Evolutionary conservation across 1,284 basidiomycete species (phyloP).

Genomic region (Apiotrichum brassicae): DNA sequence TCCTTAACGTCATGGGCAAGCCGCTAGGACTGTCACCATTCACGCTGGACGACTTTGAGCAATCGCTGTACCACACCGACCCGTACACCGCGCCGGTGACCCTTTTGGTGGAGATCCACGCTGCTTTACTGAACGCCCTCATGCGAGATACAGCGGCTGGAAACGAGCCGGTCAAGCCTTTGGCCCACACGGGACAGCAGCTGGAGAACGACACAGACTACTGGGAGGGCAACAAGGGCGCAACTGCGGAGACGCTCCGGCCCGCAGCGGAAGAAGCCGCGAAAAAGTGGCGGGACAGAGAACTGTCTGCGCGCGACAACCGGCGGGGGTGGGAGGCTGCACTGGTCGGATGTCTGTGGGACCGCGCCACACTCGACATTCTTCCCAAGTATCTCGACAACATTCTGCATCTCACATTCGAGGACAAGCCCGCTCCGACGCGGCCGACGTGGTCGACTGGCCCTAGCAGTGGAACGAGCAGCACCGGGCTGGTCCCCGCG

Average conservation of each 20-base stretch:
- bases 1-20: slow-evolving; percentile 86
- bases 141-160: slow-evolving; percentile 57
- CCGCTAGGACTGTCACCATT: slow-evolving; percentile 83
- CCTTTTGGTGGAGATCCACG: slow-evolving; percentile 82
- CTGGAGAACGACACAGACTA: slow-evolving; percentile 39
- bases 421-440: slow-evolving; percentile 43
- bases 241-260: slow-evolving; percentile 41
- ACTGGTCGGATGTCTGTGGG: slow-evolving; percentile 79
- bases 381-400: slow-evolving; percentile 70
- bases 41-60: slow-evolving; percentile 88
- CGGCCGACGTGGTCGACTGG: slow-evolving; percentile 45
- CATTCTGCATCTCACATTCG: slow-evolving; percentile 67
- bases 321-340: slow-evolving; percentile 65
- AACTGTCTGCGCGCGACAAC: slow-evolving; percentile 32
- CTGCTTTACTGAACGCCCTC: slow-evolving; percentile 78
- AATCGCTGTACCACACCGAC: slow-evolving; percentile 70
- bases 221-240: slow-evolving; percentile 44
- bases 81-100: slow-evolving; percentile 61
- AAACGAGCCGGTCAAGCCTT: slow-evolving; percentile 26
- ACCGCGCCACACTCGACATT: slow-evolving; percentile 70
- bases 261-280: slow-evolving; percentile 29
- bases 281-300: slow-evolving; percentile 31
- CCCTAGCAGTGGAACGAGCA: slow-evolving; percentile 41
- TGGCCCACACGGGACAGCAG: slow-evolving; percentile 26
- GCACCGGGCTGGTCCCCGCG: slow-evolving; percentile 34